Base-by-base conservation (phyloP, 352 stramenopile genomes). In the Pythium rishiriense region DNA sequence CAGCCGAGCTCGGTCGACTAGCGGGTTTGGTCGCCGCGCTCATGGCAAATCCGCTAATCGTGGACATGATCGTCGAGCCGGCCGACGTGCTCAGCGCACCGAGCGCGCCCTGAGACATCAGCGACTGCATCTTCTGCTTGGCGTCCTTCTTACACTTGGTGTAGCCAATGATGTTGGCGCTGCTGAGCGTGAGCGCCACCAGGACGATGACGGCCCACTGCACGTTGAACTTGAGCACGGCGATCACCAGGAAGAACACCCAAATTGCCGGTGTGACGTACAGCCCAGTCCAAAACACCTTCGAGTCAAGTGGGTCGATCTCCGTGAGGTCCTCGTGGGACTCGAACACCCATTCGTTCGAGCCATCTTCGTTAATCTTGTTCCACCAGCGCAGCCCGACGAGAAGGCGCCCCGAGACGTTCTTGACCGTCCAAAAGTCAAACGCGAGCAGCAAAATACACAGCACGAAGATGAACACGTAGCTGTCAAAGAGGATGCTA, bases 361-460 rank as follows among this genome's bases (percentile, higher is more conserved):
- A 93, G 21, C 96, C 91, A 54, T 98, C 94, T 26, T 98, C 93
- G 55, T 90, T 96, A 60, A 99, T 96, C 62, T 96, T 91, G 72
- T 98, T 99, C 97, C 97, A 99, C 97, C 97, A 99, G 47, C 97
- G 89, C 33, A 99, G 81, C 22, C 97, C 96, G 29, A 99, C 97
- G 6, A 97, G 81, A 41, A 97, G 68, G 15, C 89, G 72, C 1
- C 89, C 89, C 15, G 89, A 91, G 21, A 97, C 83, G 73, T 97
- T 97, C 79, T 99, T 99, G 29, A 99, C 96, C 0, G 97, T 97
- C 97, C 97, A 99, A 74, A 99, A 99, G 77, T 99, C 97, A 49
- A 98, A 98, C 10, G 97, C 93, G 33, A 99, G 64, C 2, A 99
- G 73, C 21, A 99, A 67, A 47, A 99, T 98, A 74, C 93, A 98